phyloP scores from a whole-genome alignment of 345 rosid genomes.

The Theobroma cacao region DNA sequence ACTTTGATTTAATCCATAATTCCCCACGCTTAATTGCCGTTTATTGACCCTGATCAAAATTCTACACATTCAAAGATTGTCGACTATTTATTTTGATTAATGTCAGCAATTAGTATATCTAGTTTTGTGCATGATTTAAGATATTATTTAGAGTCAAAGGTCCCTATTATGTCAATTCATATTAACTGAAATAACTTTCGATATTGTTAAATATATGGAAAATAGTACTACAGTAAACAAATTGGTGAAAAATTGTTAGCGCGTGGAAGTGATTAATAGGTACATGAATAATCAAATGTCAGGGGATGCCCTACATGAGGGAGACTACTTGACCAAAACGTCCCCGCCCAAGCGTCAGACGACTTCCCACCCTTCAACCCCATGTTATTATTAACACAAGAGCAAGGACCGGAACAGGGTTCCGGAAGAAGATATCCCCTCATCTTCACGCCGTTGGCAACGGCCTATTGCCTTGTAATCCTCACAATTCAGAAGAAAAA shows the following conservation, averaged over 20 bases:
- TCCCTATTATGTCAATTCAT: too few relatives aligned
- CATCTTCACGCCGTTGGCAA: constrained; percentile 33
- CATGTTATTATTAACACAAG: background rate
- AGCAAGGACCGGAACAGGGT: too few relatives aligned
- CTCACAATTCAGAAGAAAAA: constrained; percentile 6
- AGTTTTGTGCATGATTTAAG: too few relatives aligned
- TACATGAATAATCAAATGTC: background rate
- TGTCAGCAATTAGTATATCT: background rate
- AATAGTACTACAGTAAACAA: too few relatives aligned
- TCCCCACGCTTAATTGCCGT: background rate
- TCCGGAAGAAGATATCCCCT: too few relatives aligned
- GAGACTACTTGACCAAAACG: constrained; percentile 30
- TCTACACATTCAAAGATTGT: too few relatives aligned
- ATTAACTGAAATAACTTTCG: too few relatives aligned
- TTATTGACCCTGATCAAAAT: background rate
- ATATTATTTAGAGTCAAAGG: too few relatives aligned
- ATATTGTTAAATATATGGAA: too few relatives aligned
- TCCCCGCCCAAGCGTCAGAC: constrained; percentile 29
- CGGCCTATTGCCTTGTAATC: constrained; percentile 19
- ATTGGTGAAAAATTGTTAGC: background rate
- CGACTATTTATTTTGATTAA: background rate
- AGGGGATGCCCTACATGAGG: constrained; percentile 14
- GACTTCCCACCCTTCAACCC: background rate
- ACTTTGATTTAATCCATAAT: background rate
- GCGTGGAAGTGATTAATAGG: background rate